A percentile compares a stretch with the other conserved stretches of the same genome.
Conservation (phyloP, 75 land plant species). For the Ceratopteris richardii region DNA sequence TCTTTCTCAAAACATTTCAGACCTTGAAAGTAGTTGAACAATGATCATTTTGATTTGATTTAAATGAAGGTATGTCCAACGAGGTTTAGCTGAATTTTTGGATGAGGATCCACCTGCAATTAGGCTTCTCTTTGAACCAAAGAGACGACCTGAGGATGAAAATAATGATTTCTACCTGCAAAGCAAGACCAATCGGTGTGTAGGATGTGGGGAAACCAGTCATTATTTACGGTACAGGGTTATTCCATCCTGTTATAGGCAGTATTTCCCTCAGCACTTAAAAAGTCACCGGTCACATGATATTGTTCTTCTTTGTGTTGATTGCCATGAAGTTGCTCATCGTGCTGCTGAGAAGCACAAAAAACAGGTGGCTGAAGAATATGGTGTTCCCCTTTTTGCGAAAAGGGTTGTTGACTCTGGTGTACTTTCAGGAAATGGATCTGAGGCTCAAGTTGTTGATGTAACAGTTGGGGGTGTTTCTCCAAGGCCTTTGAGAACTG, state of each 20-base stretch:
- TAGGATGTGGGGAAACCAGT: conserved; percentile 86
- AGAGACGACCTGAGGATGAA: conserved; percentile 98
- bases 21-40: not conserved
- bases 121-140: conserved; percentile 94
- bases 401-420: conserved; percentile 51
- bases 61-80: conserved; percentile 62
- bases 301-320: conserved; percentile 96
- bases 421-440: not conserved
- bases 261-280: conserved; percentile 94
- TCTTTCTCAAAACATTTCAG: not conserved
- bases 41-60: not conserved
- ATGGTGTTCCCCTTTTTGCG: conserved; percentile 82
- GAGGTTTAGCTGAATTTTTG: conserved; percentile 72
- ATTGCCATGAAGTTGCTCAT: conserved; percentile 98
- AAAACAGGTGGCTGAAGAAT: conserved; percentile 56
- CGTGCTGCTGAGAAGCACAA: conserved; percentile 93
- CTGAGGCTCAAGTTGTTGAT: conserved; percentile 23
- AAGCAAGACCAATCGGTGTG: conserved; percentile 91
- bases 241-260: conserved; percentile 95
- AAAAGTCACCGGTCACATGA: conserved; percentile 99
- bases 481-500: conserved; percentile 79
- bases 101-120: conserved; percentile 86
- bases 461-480: conserved; percentile 57
- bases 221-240: conserved; percentile 92
- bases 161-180: conserved; percentile 92